Base-by-base conservation (phyloP, 495 filamentous ascomycete genomes). In the Podospora pseudopauciseta region DNA sequence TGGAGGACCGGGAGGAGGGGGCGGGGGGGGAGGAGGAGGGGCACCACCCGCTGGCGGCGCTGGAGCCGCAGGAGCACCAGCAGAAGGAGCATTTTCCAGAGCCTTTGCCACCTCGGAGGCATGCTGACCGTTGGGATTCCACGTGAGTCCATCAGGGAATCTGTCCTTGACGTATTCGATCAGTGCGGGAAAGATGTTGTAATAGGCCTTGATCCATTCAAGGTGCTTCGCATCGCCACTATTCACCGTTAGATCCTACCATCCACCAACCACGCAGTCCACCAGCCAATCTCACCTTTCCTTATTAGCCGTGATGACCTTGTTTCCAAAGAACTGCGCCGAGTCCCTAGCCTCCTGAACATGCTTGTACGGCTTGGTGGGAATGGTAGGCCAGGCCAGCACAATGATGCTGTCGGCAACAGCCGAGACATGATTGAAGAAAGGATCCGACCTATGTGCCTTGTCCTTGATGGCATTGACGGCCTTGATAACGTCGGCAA, bases 321-420 rank as follows among this genome's bases (percentile, higher is more conserved):
- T 87, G 81, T 99, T 97, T 2, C 95, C 96, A 69, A 89, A 97
- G 80, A 92, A 96, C 77, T 97, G 86, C 30, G 93, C 91, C 61
- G 91, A 88, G 27, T 87, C 87, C 7, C 95, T 80, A 60, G 88
- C 88, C 60, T 96, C 94, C 32, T 84, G 84, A 53, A 97, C 88
- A 70, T 91, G 92, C 65, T 92, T 92, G 69, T 85, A 88, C 1
- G 95, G 95, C 75, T 92, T 93, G 30, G 80, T 79, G 58, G 93
- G 89, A 23, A 92, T 85, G 0, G 86, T 88, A 64, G 97, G 88
- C 95, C 95, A 99, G 20, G 89, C 89, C 55, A 98, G 81, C 6
- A 91, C 88, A 68, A 88, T 87, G 71, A 97, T 93, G 71, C 93
- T 92, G 72, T 97, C 94, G 2, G 91, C 87, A n/a, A 98, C 90